Base-by-base conservation (phyloP, 768 basidiomycete genomes). In the Hortiboletus flavorubellus region DNA sequence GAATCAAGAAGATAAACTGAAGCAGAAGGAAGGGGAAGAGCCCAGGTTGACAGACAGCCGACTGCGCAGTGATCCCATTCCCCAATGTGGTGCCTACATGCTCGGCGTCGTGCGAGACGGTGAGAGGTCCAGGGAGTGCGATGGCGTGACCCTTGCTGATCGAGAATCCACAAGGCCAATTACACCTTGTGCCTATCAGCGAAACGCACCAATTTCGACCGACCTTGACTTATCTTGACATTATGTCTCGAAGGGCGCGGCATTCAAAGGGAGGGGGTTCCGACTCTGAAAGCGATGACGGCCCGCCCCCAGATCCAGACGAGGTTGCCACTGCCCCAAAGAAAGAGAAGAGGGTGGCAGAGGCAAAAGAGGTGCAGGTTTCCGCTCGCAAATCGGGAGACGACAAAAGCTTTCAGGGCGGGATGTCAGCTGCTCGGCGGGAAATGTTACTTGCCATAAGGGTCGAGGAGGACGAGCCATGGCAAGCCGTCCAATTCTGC, bases 121-220 rank as follows among this genome's bases (percentile, higher is more conserved):
- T 89, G 67, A 53, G 78, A 31, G 38, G 46, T n/a, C 31, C 51
- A 59, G 51, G 21, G 23, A 23, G 14, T 30, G 10, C 40, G 2
- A 49, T 37, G 21, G 40, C 33, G 54, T 33, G 34, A 33, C 51
- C 47, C 51, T 44, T 45, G 56, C 63, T 62, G 53, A 58, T 49
- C 12, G 40, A 33, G 40, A 37, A 26, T 33, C 41, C 34, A 16
- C 54, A 70, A 26, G 91, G 86, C 35, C 80, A 79, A 56, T 74
- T 93, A 43, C 83, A 93, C 69, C 76, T 93, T 15, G 86, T 93
- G 66, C 89, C 90, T 38, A 81, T 93, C 64, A 80, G 73, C 58
- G 82, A 90, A 72, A 86, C 82, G 0, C 87, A 92, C 64, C 92
- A 93, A 68, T 78, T 93, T 60, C 84, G 91, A 43, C 91, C 91